Conservation (phyloP, 192 early-diverging fungal species). For the Backusella circina region DNA sequence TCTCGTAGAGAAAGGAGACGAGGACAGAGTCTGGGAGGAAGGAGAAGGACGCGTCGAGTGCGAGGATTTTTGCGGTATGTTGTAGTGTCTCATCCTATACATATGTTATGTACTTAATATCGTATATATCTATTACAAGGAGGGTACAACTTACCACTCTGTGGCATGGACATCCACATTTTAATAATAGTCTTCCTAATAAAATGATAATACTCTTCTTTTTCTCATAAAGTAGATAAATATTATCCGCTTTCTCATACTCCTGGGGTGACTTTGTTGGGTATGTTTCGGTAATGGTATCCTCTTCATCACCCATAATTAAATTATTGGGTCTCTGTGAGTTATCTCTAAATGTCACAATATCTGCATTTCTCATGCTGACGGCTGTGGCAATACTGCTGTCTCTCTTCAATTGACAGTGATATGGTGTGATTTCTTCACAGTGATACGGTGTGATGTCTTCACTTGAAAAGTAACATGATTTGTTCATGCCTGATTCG, state of each 20-base stretch:
- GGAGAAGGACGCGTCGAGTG: constrained; percentile 64
- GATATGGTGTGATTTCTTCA: background rate
- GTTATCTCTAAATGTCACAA: background rate
- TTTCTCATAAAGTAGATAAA: constrained; percentile 14
- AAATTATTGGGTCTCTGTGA: background rate
- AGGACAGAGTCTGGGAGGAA: constrained; percentile 67
- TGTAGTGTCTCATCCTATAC: constrained; percentile 40
- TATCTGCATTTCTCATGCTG: constrained; percentile 5
- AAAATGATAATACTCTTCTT: constrained; percentile 42
- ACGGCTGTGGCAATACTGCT: constrained; percentile 3
- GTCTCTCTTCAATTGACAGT: background rate
- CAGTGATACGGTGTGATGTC: background rate
- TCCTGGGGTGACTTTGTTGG: background rate
- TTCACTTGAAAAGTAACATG: background rate
- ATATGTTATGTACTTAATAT: background rate
- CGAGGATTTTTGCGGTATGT: constrained; percentile 43
- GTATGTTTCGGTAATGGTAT: constrained; percentile 1
- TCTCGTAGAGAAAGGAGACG: constrained; percentile 64
- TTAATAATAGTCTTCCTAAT: constrained; percentile 39
- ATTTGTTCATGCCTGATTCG: background rate
- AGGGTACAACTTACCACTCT: constrained; percentile 30
- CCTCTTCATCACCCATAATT: background rate
- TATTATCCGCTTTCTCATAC: background rate
- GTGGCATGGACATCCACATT: constrained; percentile 46
- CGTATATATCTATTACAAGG: no score